Conservation (phyloP, 441 rosid species). For the Adansonia grandidieri region DNA sequence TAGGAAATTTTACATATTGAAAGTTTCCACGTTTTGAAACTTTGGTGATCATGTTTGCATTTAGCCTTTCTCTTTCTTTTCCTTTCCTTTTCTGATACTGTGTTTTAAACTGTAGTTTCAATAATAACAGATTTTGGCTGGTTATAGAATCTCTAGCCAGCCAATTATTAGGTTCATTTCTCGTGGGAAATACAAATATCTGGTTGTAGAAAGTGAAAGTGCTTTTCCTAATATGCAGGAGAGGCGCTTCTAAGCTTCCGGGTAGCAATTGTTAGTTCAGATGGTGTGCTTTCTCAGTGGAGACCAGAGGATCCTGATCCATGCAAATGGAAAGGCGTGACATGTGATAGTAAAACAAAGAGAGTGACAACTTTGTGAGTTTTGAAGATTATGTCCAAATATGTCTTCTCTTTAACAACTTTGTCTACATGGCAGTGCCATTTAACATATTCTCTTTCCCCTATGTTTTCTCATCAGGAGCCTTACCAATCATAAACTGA, state of each 20-base stretch:
- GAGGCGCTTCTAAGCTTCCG: conserved; percentile 88
- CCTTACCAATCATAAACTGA: conserved; percentile 71
- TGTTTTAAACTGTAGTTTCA: neutral
- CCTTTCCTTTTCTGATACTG: neutral
- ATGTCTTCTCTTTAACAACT: neutral
- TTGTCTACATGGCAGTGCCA: neutral
- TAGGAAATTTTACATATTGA: neutral
- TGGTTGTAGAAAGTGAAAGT: conserved; percentile 19
- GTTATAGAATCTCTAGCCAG: neutral
- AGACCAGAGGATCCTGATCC: conserved; percentile 99
- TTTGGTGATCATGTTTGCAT: conserved; percentile 7
- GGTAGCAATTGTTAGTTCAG: conserved; percentile 63
- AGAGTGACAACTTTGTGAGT: conserved; percentile 86
- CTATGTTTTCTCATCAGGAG: conserved; percentile 52
- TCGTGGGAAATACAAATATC: neutral
- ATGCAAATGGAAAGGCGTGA: conserved; percentile 92
- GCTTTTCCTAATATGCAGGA: conserved; percentile 49
- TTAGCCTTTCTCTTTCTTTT: neutral
- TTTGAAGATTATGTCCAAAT: conserved; percentile 26
- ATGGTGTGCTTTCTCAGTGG: conserved; percentile 76
- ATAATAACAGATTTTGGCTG: neutral
- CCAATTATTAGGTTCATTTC: conserved; percentile 9
- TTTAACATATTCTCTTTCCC: neutral
- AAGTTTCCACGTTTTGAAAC: neutral
- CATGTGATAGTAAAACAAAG: conserved; percentile 76